Base-by-base conservation (phyloP, 2,329 filamentous ascomycete genomes). In the Hypoxylon sp. region DNA sequence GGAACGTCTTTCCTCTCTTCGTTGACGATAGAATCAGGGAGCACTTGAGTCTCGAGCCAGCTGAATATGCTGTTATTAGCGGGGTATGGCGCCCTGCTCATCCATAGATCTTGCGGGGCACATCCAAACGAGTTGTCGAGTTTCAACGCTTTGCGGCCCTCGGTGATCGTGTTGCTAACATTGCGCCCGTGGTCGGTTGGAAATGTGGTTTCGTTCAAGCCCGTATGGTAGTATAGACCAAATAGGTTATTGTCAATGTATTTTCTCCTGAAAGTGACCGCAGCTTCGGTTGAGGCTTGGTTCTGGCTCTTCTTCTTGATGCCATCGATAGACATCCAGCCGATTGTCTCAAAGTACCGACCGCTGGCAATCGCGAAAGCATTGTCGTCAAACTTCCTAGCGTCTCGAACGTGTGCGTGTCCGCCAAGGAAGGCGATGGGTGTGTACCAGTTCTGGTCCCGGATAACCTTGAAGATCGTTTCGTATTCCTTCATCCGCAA, bases 171-270 rank as follows among this genome's bases (percentile, higher is more conserved):
- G 19, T 81, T 77, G 46, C 88, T 92, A 11, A 93, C 90, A 56
- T 91, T 89, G 53, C 82, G 84, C 17, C 94, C 94, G 48, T 89
- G 84, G 13, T 89, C 81, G 0, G 94, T 97, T 1, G 87, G 84
- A 73, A 98, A 98, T 0, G 87, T 90, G 0, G 86, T 82, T 15
- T 85, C 82, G 70, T 94, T 89, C 28, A 91, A 86, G 0, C 87
- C 87, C 2, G 91, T 92, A 75, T 98, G 94, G 71, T 95, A 86
- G 71, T 94, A 85, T 62, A 96, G 84, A 0, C 93, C 95, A 64
- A 88, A 91, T 0, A 97, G 82, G 70, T 98, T 98, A 79, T 94
- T 97, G 79, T 98, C 94, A 64, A 98, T 94, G 77, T 97, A 98
- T 62, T 90, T 86, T 47, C 94, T 87, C 55, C 85, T 84, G 74